Evolutionary conservation across 345 rosid genomes (phyloP), one percentile per base, ranked within the genome.

Genomic region (Viola odorata): DNA sequence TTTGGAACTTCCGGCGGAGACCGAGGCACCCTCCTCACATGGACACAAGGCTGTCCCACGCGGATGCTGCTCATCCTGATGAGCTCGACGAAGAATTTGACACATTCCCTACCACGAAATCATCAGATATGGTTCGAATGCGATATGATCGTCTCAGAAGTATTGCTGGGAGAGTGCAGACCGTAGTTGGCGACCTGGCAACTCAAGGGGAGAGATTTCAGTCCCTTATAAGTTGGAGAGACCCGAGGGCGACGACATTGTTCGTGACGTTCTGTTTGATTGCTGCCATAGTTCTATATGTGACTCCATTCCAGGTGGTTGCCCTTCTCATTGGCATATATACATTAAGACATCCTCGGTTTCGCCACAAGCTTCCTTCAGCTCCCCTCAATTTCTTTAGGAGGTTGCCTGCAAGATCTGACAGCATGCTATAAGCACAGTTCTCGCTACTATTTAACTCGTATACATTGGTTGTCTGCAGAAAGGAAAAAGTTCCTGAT

Each of bases 151-250:
- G 75, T 9, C 63, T 72, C 37, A 72, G 75, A 32, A 72, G 71
- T 45, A 72, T 66, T 7, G 75, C 51, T 2, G 75, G 75, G 50
- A 50, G 70, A 57, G 75, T 72, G 15, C 75, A 72, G 67, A 72
- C 75, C 0, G 75, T 72, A 0, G 64, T 66, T 4, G 75, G 75
- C 0, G 75, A 72, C 53, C 61, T 66, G 49, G 75, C 75, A 57
- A 72, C 64, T 13, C 75, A 72, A 52, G 75, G 75, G 50, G 75
- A 72, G 44, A 49, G 75, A 39, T 66, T 72, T 11, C 75, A 72
- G 53, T 66, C 75, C 4, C 45, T 72, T 37, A 47, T 72, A n/a
- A 72, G 75, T 23, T 72, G 75, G 75, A 51, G 75, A 56, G 75
- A 72, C 16, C 75, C 75, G 12, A 66, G 75, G 37, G 75, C 75